Evolutionary conservation across 2,329 filamentous ascomycete genomes (phyloP), one percentile per base, ranked within the genome.

Genomic region (Metarhizium guizhouense): DNA sequence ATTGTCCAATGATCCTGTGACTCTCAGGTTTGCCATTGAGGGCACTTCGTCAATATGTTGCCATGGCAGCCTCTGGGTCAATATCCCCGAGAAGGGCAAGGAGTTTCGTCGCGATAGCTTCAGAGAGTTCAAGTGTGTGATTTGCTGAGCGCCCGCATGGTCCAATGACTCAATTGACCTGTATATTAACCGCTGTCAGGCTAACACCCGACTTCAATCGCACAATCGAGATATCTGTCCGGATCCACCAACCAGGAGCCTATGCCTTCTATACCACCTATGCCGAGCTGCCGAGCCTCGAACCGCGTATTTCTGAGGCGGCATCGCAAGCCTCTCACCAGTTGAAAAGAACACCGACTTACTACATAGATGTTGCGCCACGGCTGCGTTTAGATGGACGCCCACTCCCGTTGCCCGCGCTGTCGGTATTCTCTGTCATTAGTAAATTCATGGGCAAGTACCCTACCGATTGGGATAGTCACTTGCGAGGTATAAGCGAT

Each of bases 361-460:
- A 93, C 77, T 97, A 96, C 75, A 90, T 99, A 68, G 92, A 97
- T 80, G 90, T 99, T 43, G 88, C 88, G 18, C 94, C 95, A 0
- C 81, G 81, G 34, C 78, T 99, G 62, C 83, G 79, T 11, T 80
- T 97, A 56, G 86, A 90, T 54, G 85, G 86, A 55, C 77, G 83
- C 50, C 81, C 84, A 10, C 73, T 99, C 63, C 92, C 94, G 1
- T 78, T 97, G 63, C 85, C 94, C 62, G 90, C 93, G 1, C 77
- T 99, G 52, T 95, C 90, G 14, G 82, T 96, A 61, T 95, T 96
- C 73, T 97, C 94, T 11, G 81, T 93, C 55, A 89, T 99, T 60
- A 96, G 93, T 68, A 99, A 99, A 73, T 96, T 96, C 74, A 95
- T 99, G 90, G 94, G 94, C 59, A 85, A 86, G 66, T 96, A 94